These are phyloP conservation scores for Eimeria sp. DNA, from an alignment of 169 alveolate genomes.

Conservation along the genomic window DNA sequence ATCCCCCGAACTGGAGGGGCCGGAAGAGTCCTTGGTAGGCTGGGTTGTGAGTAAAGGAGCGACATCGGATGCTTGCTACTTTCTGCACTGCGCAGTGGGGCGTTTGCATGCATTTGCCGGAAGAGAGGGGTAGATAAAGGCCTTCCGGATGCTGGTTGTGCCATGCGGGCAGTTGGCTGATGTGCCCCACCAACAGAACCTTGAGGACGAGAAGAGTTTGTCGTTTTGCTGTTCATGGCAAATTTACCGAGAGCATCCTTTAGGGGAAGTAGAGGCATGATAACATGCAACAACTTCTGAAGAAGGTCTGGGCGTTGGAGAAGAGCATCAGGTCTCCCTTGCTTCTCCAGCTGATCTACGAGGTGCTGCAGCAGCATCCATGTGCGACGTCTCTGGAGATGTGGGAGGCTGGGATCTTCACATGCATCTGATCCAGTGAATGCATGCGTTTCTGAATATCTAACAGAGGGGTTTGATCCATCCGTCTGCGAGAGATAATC, in stretches of 20 bases:
- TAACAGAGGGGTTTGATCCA: neutral
- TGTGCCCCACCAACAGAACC: neutral
- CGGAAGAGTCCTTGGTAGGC: neutral
- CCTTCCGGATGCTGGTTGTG: neutral
- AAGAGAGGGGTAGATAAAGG: constrained; percentile 2
- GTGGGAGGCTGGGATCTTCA: constrained; percentile 4
- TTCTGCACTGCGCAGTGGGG: neutral
- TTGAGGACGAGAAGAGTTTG: neutral
- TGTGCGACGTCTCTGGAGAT: constrained; percentile 64
- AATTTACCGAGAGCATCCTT: constrained; percentile 1
- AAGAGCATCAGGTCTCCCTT: constrained; percentile 26
- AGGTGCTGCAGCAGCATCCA: constrained; percentile 71
- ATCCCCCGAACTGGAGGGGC: neutral
- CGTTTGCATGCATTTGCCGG: neutral
- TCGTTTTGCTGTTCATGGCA: neutral
- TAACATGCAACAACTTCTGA: constrained; percentile 36
- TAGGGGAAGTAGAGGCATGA: constrained; percentile 34
- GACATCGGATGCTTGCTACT: neutral
- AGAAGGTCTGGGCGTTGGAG: constrained; percentile 43
- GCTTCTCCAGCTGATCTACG: constrained; percentile 50
- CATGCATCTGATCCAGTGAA: neutral
- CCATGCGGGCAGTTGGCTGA: neutral
- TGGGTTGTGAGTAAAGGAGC: neutral
- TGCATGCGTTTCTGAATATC: neutral
- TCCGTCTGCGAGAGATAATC: neutral